Evolutionary conservation across 345 rosid species (phyloP).

Genomic region (Barbarea vulgaris): DNA sequence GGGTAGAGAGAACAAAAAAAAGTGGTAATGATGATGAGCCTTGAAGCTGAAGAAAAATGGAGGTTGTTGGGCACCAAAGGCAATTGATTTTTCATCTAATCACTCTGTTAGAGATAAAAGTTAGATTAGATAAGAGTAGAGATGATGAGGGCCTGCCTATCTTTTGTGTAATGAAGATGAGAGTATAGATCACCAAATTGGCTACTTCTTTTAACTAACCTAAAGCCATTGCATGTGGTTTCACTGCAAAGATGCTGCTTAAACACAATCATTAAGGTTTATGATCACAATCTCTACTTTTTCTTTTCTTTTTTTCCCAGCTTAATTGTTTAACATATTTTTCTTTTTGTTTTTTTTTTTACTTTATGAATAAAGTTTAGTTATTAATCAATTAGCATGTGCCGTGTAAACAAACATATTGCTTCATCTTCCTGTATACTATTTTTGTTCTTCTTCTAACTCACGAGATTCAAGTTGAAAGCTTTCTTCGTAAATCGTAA

Average conservation of each 20-base stretch:
- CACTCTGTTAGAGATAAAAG: neutral
- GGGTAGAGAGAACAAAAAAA: conserved; percentile 41
- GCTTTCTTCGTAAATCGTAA: neutral
- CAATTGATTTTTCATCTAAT: conserved; percentile 29
- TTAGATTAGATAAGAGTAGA: conserved; percentile 16
- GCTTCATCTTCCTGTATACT: neutral
- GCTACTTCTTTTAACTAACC: conserved; percentile 23
- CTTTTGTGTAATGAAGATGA: conserved; percentile 24
- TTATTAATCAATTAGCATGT: conserved; percentile 23
- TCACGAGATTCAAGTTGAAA: conserved; percentile 25
- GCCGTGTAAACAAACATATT: conserved; percentile 15
- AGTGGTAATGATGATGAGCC: conserved; percentile 47
- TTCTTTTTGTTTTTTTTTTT: conserved; percentile 5
- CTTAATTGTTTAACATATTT: neutral
- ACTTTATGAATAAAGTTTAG: conserved; percentile 30
- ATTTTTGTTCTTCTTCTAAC: neutral
- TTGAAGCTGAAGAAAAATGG: conserved; percentile 51
- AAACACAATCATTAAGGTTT: conserved; percentile 40
- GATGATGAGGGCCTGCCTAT: conserved; percentile 16
- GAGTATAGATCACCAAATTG: conserved; percentile 24
- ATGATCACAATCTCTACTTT: conserved; percentile 36
- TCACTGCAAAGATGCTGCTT: conserved; percentile 35
- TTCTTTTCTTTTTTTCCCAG: neutral
- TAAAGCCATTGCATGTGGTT: conserved; percentile 39
- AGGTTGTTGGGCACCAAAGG: conserved; percentile 31